Percentiles rank a stretch among this genome's conserved stretches.
These are phyloP conservation scores for Verticillium isaacii DNA, from an alignment of 2,329 filamentous ascomycete species.

Conservation along the genomic window DNA sequence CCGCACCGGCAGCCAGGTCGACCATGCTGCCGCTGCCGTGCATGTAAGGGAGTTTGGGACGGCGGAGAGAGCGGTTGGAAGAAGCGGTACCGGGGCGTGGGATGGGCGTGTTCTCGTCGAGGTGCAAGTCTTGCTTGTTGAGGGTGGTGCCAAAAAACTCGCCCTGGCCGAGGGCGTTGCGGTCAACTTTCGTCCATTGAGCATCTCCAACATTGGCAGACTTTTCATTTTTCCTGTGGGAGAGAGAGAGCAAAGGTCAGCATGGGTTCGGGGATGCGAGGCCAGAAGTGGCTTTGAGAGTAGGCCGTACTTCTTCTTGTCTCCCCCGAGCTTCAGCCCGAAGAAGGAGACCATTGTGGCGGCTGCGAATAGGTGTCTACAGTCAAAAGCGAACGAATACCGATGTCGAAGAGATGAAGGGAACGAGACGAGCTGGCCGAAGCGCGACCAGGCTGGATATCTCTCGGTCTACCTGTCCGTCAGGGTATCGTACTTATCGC, in stretches of 20 bases:
- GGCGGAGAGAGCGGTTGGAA: slow-evolving; percentile 21
- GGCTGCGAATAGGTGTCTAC: background rate
- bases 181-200: slow-evolving; percentile 25
- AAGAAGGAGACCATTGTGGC: slow-evolving; percentile 54
- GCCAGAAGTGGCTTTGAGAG: background rate
- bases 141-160: slow-evolving; percentile 30
- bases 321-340: slow-evolving; percentile 49
- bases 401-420: background rate
- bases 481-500: background rate
- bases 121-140: slow-evolving; percentile 22
- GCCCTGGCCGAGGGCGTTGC: slow-evolving; percentile 25
- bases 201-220: slow-evolving; percentile 4
- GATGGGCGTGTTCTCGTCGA: slow-evolving; percentile 21
- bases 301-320: slow-evolving; percentile 45
- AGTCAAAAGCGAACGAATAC: background rate
- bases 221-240: slow-evolving; percentile 14
- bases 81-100: slow-evolving; percentile 34
- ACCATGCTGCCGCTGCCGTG: slow-evolving; percentile 42
- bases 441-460: background rate
- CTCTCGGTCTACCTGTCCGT: background rate
- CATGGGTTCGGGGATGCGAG: background rate
- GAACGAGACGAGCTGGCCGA: background rate
- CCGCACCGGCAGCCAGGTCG: slow-evolving; percentile 25
- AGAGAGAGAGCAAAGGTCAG: background rate
- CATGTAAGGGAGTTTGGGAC: slow-evolving; percentile 25